phyloP scores from a whole-genome alignment of 208 protist genomes.

The Wallacemonas sp. region DNA sequence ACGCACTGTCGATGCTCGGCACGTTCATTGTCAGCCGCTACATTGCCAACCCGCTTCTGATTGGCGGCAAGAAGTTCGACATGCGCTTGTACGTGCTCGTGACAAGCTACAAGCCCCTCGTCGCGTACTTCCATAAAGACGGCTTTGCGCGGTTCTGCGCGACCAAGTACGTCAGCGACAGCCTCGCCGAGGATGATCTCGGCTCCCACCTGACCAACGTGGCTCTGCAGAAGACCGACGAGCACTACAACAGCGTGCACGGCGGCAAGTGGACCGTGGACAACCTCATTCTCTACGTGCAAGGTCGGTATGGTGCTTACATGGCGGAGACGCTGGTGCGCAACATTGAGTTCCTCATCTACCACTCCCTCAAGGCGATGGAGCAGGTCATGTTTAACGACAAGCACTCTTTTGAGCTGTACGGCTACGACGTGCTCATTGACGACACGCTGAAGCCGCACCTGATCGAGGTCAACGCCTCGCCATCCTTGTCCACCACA shows the following conservation, averaged over 20 bases:
- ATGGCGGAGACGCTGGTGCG: constrained; percentile 72
- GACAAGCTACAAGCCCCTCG: constrained; percentile 91
- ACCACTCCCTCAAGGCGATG: constrained; percentile 90
- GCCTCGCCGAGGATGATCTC: constrained; percentile 70
- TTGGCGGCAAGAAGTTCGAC: constrained; percentile 97
- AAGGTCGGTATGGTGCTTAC: constrained; percentile 71
- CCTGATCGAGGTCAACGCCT: constrained; percentile 97
- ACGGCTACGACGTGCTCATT: constrained; percentile 98
- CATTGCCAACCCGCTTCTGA: constrained; percentile 95
- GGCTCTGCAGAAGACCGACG: constrained; percentile 94
- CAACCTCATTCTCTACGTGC: constrained; percentile 89
- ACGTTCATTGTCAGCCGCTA: constrained; percentile 94
- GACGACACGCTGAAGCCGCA: constrained; percentile 95
- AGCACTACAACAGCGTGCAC: constrained; percentile 93
- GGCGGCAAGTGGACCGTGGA: constrained; percentile 95
- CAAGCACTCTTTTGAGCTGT: constrained; percentile 97
- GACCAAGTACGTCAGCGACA: constrained; percentile 74
- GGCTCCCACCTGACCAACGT: constrained; percentile 97
- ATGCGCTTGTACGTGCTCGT: constrained; percentile 97
- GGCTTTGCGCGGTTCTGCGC: constrained; percentile 96
- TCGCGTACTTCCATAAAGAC: constrained; percentile 90
- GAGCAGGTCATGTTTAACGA: constrained; percentile 95
- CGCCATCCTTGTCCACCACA: constrained; percentile 89
- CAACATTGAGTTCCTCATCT: constrained; percentile 94
- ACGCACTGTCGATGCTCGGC: constrained; percentile 27